Evolutionary conservation across 2,329 filamentous ascomycete species (phyloP).

Genomic region (Colletotrichum scovillei): DNA sequence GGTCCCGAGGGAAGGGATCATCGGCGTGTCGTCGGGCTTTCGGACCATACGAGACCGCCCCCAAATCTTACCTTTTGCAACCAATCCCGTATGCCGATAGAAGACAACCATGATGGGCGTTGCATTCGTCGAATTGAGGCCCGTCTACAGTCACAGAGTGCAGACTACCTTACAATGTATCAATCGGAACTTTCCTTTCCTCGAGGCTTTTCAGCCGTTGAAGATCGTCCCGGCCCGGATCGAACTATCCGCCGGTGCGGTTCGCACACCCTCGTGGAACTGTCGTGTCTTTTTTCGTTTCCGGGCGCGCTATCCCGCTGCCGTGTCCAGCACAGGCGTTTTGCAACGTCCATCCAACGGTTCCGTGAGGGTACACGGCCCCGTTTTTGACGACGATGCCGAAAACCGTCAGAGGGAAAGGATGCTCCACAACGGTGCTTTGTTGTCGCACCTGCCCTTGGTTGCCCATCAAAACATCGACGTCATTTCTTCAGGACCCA

Average conservation of each 20-base stretch:
- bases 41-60: conserved; percentile 10
- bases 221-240: not conserved
- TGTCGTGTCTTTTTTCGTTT: not conserved
- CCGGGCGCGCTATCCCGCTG: not conserved
- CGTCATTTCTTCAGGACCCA: conserved; percentile 23
- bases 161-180: not conserved
- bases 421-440: conserved; percentile 25
- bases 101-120: not conserved
- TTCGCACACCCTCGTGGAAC: not conserved
- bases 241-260: not conserved
- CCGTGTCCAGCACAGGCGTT: not conserved
- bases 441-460: conserved; percentile 16
- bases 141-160: not conserved
- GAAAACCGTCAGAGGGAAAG: not conserved
- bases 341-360: not conserved
- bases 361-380: not conserved
- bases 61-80: not conserved
- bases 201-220: not conserved
- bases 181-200: not conserved
- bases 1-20: conserved; percentile 13
- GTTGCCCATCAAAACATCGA: conserved; percentile 6
- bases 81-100: not conserved
- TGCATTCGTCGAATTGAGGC: conserved; percentile 1
- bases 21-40: conserved; percentile 16
- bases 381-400: conserved; percentile 15